phyloP scores from a whole-genome alignment of 2,329 filamentous ascomycete species.

The Samsoniella hepiali region DNA sequence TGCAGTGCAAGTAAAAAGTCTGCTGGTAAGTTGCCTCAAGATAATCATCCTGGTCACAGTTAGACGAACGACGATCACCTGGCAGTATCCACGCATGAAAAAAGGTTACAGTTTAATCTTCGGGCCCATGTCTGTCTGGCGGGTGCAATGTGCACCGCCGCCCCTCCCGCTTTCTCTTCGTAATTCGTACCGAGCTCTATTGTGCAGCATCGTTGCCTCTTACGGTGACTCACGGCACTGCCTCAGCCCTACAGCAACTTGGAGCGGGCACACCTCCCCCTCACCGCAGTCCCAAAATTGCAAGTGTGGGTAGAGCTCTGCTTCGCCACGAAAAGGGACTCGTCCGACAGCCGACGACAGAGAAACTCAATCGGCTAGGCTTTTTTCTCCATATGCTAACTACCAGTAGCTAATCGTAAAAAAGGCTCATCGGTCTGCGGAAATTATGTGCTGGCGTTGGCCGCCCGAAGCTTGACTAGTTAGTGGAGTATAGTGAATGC shows the following conservation, averaged over 20 bases:
- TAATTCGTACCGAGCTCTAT: conserved; percentile 7
- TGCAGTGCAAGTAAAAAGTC: neutral
- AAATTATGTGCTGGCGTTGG: neutral
- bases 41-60: neutral
- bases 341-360: conserved; percentile 7
- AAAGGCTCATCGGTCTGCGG: neutral
- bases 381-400: neutral
- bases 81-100: neutral
- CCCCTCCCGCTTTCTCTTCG: neutral
- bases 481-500: neutral
- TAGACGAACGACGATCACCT: conserved; percentile 5
- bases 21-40: neutral
- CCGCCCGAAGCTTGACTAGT: neutral
- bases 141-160: neutral
- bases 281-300: neutral
- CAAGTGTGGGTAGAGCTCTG: neutral
- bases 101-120: neutral
- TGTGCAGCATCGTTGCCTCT: neutral
- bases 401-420: neutral
- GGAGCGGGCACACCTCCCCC: neutral
- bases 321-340: neutral
- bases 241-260: conserved; percentile 13
- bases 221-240: neutral
- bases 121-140: neutral
- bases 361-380: conserved; percentile 8